A percentile compares a stretch with the other conserved stretches of the same genome.
Evolutionary conservation across 2,329 filamentous ascomycete species (phyloP).

Genomic region (Aureobasidium sp.): DNA sequence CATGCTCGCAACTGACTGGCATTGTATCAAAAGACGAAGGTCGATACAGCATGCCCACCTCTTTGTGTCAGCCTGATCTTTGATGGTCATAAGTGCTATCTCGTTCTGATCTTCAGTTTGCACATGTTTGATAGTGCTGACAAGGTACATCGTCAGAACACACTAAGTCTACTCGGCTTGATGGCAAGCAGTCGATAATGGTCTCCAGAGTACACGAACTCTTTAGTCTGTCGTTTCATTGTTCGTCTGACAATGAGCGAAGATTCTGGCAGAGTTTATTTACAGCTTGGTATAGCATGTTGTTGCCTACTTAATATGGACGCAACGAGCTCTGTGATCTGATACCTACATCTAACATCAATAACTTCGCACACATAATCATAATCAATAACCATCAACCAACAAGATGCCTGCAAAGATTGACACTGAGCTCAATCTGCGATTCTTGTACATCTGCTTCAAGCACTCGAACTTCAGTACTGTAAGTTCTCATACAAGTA

Average conservation of each 20-base stretch:
- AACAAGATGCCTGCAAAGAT: constrained; percentile 19
- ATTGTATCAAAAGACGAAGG: not conserved
- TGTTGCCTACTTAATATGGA: not conserved
- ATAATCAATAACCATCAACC: not conserved
- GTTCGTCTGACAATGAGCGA: not conserved
- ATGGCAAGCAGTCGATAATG: not conserved
- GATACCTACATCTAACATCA: not conserved
- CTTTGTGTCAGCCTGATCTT: not conserved
- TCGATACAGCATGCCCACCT: not conserved
- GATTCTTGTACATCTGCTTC: constrained; percentile 19
- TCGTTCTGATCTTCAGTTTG: not conserved
- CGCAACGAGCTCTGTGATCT: not conserved
- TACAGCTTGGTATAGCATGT: not conserved
- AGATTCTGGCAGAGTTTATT: not conserved
- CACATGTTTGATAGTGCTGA: not conserved
- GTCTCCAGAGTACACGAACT: not conserved
- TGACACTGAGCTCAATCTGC: constrained; percentile 17
- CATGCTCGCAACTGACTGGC: not conserved
- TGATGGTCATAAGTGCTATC: not conserved
- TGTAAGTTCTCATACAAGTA: not conserved
- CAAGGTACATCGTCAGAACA: not conserved
- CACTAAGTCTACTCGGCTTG: not conserved
- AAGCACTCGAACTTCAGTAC: constrained; percentile 15
- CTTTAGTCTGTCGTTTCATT: not conserved
- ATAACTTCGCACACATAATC: not conserved